Evolutionary conservation across 768 basidiomycete genomes (phyloP).

Genomic region (Dentipellis fragilis): DNA sequence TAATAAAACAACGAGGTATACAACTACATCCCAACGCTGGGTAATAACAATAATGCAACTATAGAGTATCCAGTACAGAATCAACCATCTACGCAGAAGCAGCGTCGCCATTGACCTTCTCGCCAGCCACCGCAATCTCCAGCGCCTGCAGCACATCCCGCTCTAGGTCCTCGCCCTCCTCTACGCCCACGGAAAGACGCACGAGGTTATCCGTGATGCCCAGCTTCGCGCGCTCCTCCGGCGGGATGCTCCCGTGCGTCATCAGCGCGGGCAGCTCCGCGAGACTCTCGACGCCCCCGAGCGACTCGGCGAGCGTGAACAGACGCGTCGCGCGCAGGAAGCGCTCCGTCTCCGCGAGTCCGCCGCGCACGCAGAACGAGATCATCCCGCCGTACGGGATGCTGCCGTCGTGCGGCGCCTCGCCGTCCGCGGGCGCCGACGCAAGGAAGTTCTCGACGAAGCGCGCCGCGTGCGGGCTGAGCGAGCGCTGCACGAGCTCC

Average conservation of each 20-base stretch:
- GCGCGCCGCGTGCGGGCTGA: constrained; percentile 59
- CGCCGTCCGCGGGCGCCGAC: constrained; percentile 19
- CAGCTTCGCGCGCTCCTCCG: constrained; percentile 50
- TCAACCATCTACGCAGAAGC: not conserved
- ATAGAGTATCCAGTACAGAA: not conserved
- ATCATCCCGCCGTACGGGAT: constrained; percentile 93
- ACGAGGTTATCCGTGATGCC: constrained; percentile 77
- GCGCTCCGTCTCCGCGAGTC: constrained; percentile 41
- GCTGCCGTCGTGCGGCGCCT: constrained; percentile 30
- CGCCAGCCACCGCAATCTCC: constrained; percentile 25
- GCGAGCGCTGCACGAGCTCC: constrained; percentile 47
- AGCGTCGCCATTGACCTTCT: not conserved
- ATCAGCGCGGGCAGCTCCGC: constrained; percentile 82
- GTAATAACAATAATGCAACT: not conserved
- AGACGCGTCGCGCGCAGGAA: constrained; percentile 60
- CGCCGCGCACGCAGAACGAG: constrained; percentile 52
- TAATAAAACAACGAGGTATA: not conserved
- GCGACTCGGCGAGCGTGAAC: constrained; percentile 77
- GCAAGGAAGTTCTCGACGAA: constrained; percentile 40
- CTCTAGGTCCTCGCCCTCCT: constrained; percentile 78
- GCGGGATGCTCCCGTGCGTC: constrained; percentile 78
- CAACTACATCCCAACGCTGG: not conserved
- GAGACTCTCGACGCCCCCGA: constrained; percentile 89
- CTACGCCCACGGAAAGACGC: constrained; percentile 78
- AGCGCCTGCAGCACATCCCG: constrained; percentile 62